A percentile compares a stretch with the other conserved stretches of the same genome.
phyloP scores from a whole-genome alignment of 164 flowering plant species.

The Umbilicus rupestris region DNA sequence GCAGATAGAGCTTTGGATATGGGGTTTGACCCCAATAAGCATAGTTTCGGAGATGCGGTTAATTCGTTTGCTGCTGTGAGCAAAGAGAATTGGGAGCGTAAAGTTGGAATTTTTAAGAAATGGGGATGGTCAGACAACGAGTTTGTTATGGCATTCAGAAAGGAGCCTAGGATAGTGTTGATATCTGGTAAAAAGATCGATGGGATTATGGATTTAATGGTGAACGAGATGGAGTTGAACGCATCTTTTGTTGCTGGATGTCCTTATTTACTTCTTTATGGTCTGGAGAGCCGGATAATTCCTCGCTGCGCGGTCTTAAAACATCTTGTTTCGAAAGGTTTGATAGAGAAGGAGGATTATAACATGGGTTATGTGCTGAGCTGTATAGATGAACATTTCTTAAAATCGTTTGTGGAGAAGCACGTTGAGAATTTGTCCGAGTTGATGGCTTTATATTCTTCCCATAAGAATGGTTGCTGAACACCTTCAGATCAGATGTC shows the following conservation, averaged over 20 bases:
- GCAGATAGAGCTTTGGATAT: background rate
- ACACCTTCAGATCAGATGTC: too few relatives aligned
- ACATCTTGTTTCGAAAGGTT: background rate
- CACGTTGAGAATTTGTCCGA: background rate
- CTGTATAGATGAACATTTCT: background rate
- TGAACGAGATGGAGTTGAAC: slow-evolving; percentile 11
- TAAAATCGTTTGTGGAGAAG: background rate
- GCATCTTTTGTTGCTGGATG: background rate
- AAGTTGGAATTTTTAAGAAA: slow-evolving; percentile 9
- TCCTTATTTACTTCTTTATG: background rate
- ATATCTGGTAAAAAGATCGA: slow-evolving; percentile 15
- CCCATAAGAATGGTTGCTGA: too few relatives aligned
- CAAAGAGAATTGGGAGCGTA: slow-evolving; percentile 7
- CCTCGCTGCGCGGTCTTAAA: slow-evolving; percentile 4
- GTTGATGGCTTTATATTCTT: background rate
- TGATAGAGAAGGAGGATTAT: background rate
- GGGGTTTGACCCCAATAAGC: slow-evolving; percentile 8
- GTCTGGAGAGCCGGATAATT: slow-evolving; percentile 10
- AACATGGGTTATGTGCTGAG: background rate
- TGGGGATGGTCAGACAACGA: slow-evolving; percentile 19
- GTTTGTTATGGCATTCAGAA: slow-evolving; percentile 12
- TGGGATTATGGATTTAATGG: slow-evolving; percentile 15
- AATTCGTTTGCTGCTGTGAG: background rate
- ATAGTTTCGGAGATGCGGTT: background rate
- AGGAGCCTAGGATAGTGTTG: slow-evolving; percentile 13